Evolutionary conservation across 2,329 filamentous ascomycete species (phyloP).

Genomic region (Myotisia sp.): DNA sequence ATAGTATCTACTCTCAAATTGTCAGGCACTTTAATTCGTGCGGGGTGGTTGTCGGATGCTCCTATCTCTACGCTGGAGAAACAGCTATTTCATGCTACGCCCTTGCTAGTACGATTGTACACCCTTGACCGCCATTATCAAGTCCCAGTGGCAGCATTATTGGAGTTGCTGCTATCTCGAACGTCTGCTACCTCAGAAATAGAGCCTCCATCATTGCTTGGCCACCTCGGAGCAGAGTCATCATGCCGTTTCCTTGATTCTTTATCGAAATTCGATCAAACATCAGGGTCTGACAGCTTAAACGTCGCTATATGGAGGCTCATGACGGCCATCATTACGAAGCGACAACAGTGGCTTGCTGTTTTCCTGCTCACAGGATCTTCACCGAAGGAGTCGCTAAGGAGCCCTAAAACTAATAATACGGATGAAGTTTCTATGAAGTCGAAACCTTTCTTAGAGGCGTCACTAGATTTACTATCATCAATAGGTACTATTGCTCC

Average conservation of each 20-base stretch:
- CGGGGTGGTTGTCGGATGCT: conserved; percentile 49
- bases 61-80: conserved; percentile 55
- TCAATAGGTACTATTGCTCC: conserved; percentile 50
- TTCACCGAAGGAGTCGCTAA: conserved; percentile 62
- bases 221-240: conserved; percentile 68
- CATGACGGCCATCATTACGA: conserved; percentile 71
- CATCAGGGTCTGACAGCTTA: conserved; percentile 44
- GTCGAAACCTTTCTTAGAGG: conserved; percentile 55
- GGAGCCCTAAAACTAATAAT: conserved; percentile 32
- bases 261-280: conserved; percentile 61
- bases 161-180: conserved; percentile 59
- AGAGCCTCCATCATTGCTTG: conserved; percentile 90
- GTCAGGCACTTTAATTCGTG: conserved; percentile 54
- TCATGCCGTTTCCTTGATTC: conserved; percentile 73
- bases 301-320: conserved; percentile 57
- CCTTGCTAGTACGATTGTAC: conserved; percentile 62
- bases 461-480: conserved; percentile 57
- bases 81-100: conserved; percentile 67
- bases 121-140: conserved; percentile 54
- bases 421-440: conserved; percentile 37
- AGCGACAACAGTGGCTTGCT: conserved; percentile 90
- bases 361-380: conserved; percentile 82
- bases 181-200: conserved; percentile 46
- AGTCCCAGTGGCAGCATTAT: conserved; percentile 49
- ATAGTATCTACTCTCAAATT: conserved; percentile 52